phyloP scores from a whole-genome alignment of 345 rosid genomes.

The Sisymbrium irio region DNA sequence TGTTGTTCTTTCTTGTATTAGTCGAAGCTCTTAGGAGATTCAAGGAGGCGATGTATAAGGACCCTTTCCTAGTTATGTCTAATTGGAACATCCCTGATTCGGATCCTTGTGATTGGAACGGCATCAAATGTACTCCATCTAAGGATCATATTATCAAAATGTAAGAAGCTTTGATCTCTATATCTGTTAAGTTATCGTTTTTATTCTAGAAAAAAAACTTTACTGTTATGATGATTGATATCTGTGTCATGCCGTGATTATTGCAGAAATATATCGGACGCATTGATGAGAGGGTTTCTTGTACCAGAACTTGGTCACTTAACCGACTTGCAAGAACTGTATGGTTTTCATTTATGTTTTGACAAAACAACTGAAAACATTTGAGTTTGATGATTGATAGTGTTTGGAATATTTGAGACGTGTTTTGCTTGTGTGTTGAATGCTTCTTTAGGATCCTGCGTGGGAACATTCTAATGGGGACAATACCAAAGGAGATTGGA shows the following conservation, averaged over 20 bases:
- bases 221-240: background rate
- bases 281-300: slow-evolving; percentile 72
- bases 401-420: slow-evolving; percentile 11
- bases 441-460: slow-evolving; percentile 60
- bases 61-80: slow-evolving; percentile 68
- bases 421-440: background rate
- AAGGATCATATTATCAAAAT: slow-evolving; percentile 70
- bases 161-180: slow-evolving; percentile 44
- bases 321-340: slow-evolving; percentile 80
- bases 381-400: background rate
- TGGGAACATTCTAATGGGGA: slow-evolving; percentile 67
- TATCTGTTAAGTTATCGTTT: background rate
- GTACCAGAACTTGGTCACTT: slow-evolving; percentile 77
- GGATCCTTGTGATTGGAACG: slow-evolving; percentile 86
- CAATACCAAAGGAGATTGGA: slow-evolving; percentile 85
- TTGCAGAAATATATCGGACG: slow-evolving; percentile 70
- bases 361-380: background rate
- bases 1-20: slow-evolving; percentile 21
- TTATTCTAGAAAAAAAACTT: background rate
- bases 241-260: background rate
- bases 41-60: slow-evolving; percentile 79
- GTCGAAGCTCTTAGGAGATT: slow-evolving; percentile 68
- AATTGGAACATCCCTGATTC: slow-evolving; percentile 72
- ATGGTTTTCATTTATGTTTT: slow-evolving; percentile 25
- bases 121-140: slow-evolving; percentile 52